These are phyloP conservation scores for Aspergillus pseudoterreus DNA, from an alignment of 2,329 filamentous ascomycete species.

Conservation along the genomic window DNA sequence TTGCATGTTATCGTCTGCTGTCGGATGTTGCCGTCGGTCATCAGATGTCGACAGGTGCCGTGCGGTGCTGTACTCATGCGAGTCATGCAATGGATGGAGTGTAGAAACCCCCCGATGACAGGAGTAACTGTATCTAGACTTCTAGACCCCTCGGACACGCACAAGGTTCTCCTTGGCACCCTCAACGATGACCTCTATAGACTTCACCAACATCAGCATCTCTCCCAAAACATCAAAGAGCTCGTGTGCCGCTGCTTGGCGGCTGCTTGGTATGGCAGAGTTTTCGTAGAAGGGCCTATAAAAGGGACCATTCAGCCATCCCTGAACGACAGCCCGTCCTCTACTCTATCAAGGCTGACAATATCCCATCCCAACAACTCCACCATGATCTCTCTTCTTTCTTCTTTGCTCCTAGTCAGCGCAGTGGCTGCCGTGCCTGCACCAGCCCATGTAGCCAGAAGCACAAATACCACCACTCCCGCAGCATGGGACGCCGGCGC, in stretches of 20 bases:
- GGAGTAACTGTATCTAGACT: too few species aligned
- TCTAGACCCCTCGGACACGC: not conserved
- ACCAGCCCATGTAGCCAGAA: not conserved
- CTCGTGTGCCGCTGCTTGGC: too few species aligned
- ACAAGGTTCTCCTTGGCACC: slow-evolving; percentile 3
- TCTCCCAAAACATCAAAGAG: too few species aligned
- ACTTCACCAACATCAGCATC: too few species aligned
- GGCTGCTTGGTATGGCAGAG: too few species aligned
- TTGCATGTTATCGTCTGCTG: too few species aligned
- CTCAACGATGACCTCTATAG: not conserved
- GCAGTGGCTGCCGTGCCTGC: slow-evolving; percentile 10
- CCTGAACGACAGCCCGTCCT: too few species aligned
- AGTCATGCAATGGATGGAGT: not conserved
- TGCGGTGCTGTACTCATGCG: not conserved
- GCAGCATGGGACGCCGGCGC: slow-evolving; percentile 35
- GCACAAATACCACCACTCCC: slow-evolving; percentile 6
- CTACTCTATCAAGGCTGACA: too few species aligned
- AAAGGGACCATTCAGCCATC: not conserved
- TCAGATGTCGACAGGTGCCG: not conserved
- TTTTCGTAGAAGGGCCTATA: too few species aligned
- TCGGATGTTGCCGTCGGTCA: too few species aligned
- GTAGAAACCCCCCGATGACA: not conserved
- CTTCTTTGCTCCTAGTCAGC: slow-evolving; percentile 9
- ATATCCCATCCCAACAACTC: too few species aligned
- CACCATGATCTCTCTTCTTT: slow-evolving; percentile 2